Evolutionary conservation across 441 rosid genomes (phyloP).

Genomic region (Croton laevigatus): DNA sequence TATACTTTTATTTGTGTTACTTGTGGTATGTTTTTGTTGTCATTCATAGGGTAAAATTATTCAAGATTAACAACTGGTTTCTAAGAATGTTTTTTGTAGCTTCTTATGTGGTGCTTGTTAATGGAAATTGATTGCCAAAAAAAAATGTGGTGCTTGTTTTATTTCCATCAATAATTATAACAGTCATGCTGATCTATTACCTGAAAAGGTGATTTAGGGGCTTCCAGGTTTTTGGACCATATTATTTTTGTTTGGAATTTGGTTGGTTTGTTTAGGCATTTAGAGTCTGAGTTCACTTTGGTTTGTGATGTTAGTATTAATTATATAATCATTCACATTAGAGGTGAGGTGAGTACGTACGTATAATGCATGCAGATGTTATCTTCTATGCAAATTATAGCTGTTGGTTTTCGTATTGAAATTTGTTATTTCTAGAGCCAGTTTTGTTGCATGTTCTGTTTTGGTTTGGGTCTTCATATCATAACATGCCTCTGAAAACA

Average conservation of each 20-base stretch:
- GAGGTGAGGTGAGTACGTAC: background rate
- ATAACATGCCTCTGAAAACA: background rate
- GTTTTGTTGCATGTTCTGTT: slow-evolving; percentile 3
- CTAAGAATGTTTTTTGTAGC: slow-evolving; percentile 1
- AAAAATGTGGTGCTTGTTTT: background rate
- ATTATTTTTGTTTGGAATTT: slow-evolving; percentile 4
- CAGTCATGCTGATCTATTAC: background rate
- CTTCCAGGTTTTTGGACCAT: background rate
- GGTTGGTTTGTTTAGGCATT: background rate
- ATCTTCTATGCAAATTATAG: background rate
- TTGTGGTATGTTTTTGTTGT: background rate
- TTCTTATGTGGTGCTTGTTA: background rate
- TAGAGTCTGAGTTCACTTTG: background rate
- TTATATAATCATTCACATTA: background rate
- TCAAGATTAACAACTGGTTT: slow-evolving; percentile 16
- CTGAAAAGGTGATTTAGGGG: background rate
- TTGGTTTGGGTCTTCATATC: slow-evolving; percentile 4
- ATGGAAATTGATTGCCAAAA: no score
- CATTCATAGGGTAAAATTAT: background rate
- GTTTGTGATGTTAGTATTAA: background rate
- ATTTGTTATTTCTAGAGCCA: background rate
- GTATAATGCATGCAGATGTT: background rate
- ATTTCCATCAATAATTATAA: slow-evolving; percentile 2
- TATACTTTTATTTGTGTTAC: background rate
- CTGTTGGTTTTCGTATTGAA: background rate